These are phyloP conservation scores for Orbilia brochopaga DNA, from an alignment of 2,329 filamentous ascomycete species.

Conservation along the genomic window DNA sequence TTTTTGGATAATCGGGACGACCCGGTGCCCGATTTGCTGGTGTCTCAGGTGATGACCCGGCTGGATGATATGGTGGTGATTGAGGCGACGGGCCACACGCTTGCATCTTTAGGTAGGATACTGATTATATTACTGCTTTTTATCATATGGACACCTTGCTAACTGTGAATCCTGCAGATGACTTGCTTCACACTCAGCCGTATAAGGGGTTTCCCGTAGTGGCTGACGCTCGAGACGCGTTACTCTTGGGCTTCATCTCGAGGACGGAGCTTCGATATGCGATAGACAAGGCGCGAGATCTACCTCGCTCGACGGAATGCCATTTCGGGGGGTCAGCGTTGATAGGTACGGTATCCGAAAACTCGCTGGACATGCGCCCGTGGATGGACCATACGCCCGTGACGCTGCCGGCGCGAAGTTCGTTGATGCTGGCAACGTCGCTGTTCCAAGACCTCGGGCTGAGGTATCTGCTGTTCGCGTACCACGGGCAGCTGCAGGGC, in stretches of 20 bases:
- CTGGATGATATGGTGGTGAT: constrained; percentile 89
- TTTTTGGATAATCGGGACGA: constrained; percentile 93
- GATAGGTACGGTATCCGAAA: constrained; percentile 35
- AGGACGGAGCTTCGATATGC: constrained; percentile 87
- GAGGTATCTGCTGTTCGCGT: constrained; percentile 84
- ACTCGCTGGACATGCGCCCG: constrained; percentile 78
- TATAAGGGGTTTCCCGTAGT: constrained; percentile 94
- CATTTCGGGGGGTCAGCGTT: constrained; percentile 74
- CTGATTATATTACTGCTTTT: neutral
- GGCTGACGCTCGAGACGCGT: constrained; percentile 74
- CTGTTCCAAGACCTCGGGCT: constrained; percentile 96
- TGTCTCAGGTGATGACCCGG: constrained; percentile 88
- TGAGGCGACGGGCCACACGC: constrained; percentile 84
- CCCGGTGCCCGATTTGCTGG: constrained; percentile 79
- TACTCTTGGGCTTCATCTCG: constrained; percentile 91
- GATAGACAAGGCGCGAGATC: constrained; percentile 68
- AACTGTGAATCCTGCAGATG: constrained; percentile 27
- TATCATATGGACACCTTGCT: constrained; percentile 1
- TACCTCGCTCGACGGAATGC: constrained; percentile 60
- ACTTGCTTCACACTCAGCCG: constrained; percentile 72
- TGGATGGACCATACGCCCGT: constrained; percentile 99
- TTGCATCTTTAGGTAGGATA: constrained; percentile 69
- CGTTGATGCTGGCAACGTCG: constrained; percentile 80
- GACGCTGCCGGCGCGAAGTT: constrained; percentile 77
- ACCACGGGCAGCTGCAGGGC: constrained; percentile 80